Percentiles rank a stretch among this genome's conserved stretches.
phyloP scores from a whole-genome alignment of 345 rosid species.

The Syzygium aqueum region DNA sequence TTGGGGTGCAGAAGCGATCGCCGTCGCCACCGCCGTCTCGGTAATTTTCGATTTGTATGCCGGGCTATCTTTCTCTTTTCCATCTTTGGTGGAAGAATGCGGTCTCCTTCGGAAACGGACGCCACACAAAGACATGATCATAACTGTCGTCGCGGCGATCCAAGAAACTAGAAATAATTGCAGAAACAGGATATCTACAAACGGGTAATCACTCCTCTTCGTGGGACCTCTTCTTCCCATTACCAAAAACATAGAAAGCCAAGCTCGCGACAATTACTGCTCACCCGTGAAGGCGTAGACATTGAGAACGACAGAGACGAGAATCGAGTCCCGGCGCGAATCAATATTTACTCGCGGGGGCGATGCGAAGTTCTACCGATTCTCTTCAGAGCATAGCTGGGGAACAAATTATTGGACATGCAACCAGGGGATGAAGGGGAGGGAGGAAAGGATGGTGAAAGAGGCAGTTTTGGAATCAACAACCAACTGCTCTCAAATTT shows the following conservation, averaged over 20 bases:
- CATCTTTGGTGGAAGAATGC: neutral
- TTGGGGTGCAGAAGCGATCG: neutral
- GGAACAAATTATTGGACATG: neutral
- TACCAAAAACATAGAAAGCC: neutral
- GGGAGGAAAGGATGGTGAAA: neutral
- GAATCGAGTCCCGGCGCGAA: neutral
- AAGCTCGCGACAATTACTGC: neutral
- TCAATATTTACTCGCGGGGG: neutral
- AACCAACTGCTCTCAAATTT: neutral
- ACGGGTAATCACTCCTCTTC: neutral
- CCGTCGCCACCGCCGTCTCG: neutral
- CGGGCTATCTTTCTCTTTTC: neutral
- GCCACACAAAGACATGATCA: slow-evolving; percentile 39
- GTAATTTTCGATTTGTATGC: neutral
- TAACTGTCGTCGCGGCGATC: slow-evolving; percentile 22
- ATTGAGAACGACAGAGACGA: neutral
- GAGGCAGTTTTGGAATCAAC: neutral
- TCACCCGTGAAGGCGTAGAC: neutral
- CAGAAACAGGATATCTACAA: slow-evolving; percentile 2
- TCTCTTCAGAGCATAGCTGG: neutral
- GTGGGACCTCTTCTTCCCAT: slow-evolving; percentile 31
- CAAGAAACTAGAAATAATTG: slow-evolving; percentile 10
- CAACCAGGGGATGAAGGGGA: neutral
- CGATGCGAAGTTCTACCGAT: neutral
- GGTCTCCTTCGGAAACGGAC: slow-evolving; percentile 14